Conservation (phyloP, 768 basidiomycete genomes). For the Boletus tylopilopsis region DNA sequence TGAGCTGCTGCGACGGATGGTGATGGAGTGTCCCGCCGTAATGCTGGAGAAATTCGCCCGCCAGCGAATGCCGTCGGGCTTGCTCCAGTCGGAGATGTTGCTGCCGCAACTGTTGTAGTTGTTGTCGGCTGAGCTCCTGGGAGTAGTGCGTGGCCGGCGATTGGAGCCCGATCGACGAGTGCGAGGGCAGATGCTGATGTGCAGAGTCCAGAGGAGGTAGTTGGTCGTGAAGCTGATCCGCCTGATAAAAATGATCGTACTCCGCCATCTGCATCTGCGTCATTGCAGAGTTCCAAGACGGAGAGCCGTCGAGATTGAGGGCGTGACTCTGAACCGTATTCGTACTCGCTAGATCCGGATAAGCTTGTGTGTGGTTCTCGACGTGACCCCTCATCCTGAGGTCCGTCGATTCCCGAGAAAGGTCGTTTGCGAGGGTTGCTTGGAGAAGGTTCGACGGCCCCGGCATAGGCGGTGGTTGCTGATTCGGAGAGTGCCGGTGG, state of each 20-base stretch:
- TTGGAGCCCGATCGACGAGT: conserved; percentile 46
- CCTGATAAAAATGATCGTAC: conserved; percentile 45
- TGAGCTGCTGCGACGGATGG: conserved; percentile 29
- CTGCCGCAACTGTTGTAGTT: conserved; percentile 35
- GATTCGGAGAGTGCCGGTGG: conserved; percentile 50
- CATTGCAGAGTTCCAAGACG: conserved; percentile 89
- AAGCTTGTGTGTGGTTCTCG: conserved; percentile 33
- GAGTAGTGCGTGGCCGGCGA: conserved; percentile 39
- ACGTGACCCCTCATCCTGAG: conserved; percentile 38
- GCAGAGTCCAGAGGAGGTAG: conserved; percentile 44
- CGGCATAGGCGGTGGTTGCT: conserved; percentile 20
- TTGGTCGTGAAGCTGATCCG: conserved; percentile 38
- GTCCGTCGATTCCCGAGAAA: conserved; percentile 53
- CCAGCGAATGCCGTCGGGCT: conserved; percentile 33
- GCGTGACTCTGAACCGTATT: conserved; percentile 70
- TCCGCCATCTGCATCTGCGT: conserved; percentile 45
- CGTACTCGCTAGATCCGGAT: conserved; percentile 44
- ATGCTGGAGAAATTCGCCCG: conserved; percentile 37
- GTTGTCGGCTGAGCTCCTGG: conserved; percentile 46
- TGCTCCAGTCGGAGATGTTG: conserved; percentile 35
- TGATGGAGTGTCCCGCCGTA: conserved; percentile 32
- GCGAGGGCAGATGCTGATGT: conserved; percentile 45
- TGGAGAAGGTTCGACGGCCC: conserved; percentile 34
- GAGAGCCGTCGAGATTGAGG: conserved; percentile 77
- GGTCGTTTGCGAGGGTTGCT: conserved; percentile 59